Percentiles rank a stretch among this genome's conserved stretches.
phyloP scores from a whole-genome alignment of 1,284 basidiomycete species.

The Cronartium quercuum region DNA sequence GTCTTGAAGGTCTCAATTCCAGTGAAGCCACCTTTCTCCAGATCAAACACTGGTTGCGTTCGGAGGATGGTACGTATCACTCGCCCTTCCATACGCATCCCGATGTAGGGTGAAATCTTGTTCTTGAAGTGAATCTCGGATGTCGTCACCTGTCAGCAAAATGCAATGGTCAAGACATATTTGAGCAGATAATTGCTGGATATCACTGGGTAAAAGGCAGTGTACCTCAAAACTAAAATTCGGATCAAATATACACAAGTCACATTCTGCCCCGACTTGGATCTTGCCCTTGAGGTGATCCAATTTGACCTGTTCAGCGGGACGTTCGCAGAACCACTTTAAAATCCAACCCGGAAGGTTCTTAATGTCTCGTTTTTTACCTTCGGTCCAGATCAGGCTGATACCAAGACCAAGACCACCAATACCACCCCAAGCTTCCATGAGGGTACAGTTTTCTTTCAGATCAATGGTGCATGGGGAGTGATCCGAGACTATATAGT shows the following conservation, averaged over 20 bases:
- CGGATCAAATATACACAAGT: slow-evolving; percentile 77
- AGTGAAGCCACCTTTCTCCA: neutral
- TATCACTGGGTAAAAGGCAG: slow-evolving; percentile 19
- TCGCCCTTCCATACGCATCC: slow-evolving; percentile 13
- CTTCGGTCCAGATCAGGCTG: slow-evolving; percentile 75
- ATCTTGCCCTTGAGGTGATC: slow-evolving; percentile 64
- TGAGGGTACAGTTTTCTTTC: slow-evolving; percentile 71
- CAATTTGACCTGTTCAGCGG: slow-evolving; percentile 71
- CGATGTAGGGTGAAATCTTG: slow-evolving; percentile 72
- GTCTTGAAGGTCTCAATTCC: neutral
- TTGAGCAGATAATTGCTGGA: neutral
- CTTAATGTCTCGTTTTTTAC: slow-evolving; percentile 50
- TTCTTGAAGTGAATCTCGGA: slow-evolving; percentile 77
- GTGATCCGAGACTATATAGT: slow-evolving; percentile 87
- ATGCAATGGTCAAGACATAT: neutral
- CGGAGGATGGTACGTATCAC: slow-evolving; percentile 17
- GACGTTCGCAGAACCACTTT: slow-evolving; percentile 64
- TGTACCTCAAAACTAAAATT: slow-evolving; percentile 58
- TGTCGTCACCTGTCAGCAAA: slow-evolving; percentile 59
- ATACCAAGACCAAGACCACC: slow-evolving; percentile 78
- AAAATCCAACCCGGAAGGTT: slow-evolving; percentile 61
- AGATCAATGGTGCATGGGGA: slow-evolving; percentile 76
- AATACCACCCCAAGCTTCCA: slow-evolving; percentile 88
- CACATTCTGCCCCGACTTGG: slow-evolving; percentile 67
- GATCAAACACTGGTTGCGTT: slow-evolving; percentile 2